Conservation (phyloP, 2,329 filamentous ascomycete species). For the Kalaharituber pfeilii region DNA sequence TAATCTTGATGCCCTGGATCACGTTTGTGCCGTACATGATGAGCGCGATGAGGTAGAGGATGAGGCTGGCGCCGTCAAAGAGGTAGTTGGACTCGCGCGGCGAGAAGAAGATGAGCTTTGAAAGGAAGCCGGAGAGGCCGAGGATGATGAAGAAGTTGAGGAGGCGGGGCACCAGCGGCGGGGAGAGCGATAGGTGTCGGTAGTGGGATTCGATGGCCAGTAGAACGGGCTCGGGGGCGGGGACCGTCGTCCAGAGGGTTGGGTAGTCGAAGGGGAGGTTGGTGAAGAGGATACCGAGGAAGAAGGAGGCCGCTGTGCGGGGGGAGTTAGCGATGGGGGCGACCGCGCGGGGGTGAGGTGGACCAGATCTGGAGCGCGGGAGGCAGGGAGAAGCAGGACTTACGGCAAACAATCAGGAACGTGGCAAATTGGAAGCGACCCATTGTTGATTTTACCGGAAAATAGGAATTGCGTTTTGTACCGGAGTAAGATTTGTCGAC, state of each 20-base stretch:
- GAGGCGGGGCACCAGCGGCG: conserved; percentile 79
- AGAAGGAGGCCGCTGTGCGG: conserved; percentile 67
- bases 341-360: conserved; percentile 4
- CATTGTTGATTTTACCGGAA: conserved; percentile 6
- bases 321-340: conserved; percentile 8
- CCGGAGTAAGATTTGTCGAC: no score
- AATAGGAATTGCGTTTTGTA: background rate
- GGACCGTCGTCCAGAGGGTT: conserved; percentile 59
- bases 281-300: conserved; percentile 94
- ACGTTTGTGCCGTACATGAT: conserved; percentile 94
- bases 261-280: conserved; percentile 92
- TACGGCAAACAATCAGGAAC: conserved; percentile 91
- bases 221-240: conserved; percentile 51
- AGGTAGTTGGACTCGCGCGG: conserved; percentile 88
- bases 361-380: conserved; percentile 12
- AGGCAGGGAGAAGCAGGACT: conserved; percentile 28
- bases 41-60: conserved; percentile 66
- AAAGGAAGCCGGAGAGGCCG: conserved; percentile 72
- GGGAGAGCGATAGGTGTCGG: conserved; percentile 75
- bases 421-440: conserved; percentile 59
- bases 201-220: conserved; percentile 78
- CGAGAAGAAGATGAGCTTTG: conserved; percentile 64
- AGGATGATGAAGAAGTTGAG: conserved; percentile 84
- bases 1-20: conserved; percentile 76
- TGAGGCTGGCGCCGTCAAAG: conserved; percentile 61